phyloP scores from a whole-genome alignment of 805 yeast species.

The Lipomyces orientalis region DNA sequence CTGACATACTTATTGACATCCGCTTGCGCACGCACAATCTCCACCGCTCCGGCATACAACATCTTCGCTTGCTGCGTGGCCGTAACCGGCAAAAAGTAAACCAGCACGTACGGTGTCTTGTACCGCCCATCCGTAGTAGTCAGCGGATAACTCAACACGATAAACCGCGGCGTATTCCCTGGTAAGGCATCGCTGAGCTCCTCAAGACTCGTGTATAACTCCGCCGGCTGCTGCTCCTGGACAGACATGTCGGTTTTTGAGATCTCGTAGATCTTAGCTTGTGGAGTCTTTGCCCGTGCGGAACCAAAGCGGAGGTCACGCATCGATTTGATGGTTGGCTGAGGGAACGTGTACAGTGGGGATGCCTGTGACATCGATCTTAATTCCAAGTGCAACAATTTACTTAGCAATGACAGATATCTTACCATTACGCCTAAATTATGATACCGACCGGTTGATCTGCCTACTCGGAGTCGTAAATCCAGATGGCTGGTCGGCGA shows the following conservation, averaged over 20 bases:
- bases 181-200: conserved; percentile 79
- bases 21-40: conserved; percentile 75
- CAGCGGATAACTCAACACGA: conserved; percentile 78
- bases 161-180: conserved; percentile 77
- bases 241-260: conserved; percentile 18
- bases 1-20: conserved; percentile 63
- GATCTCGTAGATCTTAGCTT: conserved; percentile 34
- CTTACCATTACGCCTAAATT: background rate
- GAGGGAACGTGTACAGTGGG: conserved; percentile 28
- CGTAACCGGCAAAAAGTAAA: conserved; percentile 90
- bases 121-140: conserved; percentile 72
- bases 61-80: conserved; percentile 80
- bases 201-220: conserved; percentile 50
- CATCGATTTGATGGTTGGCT: conserved; percentile 28
- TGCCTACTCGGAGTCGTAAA: background rate
- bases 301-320: conserved; percentile 36
- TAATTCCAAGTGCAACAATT: background rate
- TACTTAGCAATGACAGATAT: background rate
- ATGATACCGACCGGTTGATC: background rate
- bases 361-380: conserved; percentile 10
- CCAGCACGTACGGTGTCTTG: conserved; percentile 72
- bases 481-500: too few relatives aligned
- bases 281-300: conserved; percentile 26
- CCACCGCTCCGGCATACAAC: conserved; percentile 92
- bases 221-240: conserved; percentile 25